Evolutionary conservation across 2,329 filamentous ascomycete species (phyloP).

Genomic region (Stromatinia cepivora): DNA sequence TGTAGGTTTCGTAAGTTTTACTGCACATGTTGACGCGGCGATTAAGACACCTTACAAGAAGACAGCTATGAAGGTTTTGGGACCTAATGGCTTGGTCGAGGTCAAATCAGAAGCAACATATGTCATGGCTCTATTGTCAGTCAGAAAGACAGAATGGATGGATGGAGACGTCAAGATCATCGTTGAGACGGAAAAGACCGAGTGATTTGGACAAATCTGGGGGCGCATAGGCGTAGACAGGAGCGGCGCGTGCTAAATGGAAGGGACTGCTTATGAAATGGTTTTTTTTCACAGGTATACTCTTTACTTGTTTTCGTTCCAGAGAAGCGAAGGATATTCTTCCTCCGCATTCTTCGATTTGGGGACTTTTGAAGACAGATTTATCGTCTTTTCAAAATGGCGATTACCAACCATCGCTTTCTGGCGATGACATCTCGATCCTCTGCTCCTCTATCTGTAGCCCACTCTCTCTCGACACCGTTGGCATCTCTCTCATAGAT

Average conservation of each 20-base stretch:
- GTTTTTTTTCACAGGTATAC: not conserved
- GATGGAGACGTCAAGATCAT: conserved; percentile 38
- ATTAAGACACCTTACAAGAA: conserved; percentile 28
- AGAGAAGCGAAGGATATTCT: not conserved
- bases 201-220: not conserved
- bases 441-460: conserved; percentile 59
- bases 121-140: conserved; percentile 27
- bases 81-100: conserved; percentile 32
- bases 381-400: conserved; percentile 46
- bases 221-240: not conserved
- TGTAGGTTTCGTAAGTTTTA: conserved; percentile 34
- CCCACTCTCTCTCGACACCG: conserved; percentile 62
- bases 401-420: conserved; percentile 71
- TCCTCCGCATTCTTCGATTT: not conserved
- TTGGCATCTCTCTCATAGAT: conserved; percentile 71
- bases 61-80: conserved; percentile 32
- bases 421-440: conserved; percentile 59
- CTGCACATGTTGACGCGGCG: conserved; percentile 32
- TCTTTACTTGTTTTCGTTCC: not conserved
- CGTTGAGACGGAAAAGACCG: conserved; percentile 28
- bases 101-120: conserved; percentile 35
- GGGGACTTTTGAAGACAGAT: not conserved
- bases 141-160: conserved; percentile 38
- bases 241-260: not conserved
- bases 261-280: not conserved